Conservation (phyloP, 176 grass and related monocot species). For the Aegilops longissima region DNA sequence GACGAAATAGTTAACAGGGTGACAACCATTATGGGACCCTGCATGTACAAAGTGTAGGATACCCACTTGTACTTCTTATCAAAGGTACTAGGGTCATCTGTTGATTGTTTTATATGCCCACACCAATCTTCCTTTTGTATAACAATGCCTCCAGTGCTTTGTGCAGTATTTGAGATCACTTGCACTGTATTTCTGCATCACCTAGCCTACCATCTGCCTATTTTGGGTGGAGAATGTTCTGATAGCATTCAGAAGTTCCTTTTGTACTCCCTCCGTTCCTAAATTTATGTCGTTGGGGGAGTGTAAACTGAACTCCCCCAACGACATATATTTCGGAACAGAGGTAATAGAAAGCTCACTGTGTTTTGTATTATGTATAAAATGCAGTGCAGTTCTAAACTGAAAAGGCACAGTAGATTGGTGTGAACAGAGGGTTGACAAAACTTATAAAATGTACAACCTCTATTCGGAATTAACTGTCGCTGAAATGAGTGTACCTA, state of each 20-base stretch:
- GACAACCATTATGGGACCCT: neutral
- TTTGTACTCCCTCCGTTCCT: neutral
- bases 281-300: no score
- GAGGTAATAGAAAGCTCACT: neutral
- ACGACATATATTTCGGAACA: no score
- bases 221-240: neutral
- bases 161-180: neutral
- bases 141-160: neutral
- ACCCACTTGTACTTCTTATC: neutral
- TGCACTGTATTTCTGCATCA: slow-evolving; percentile 12
- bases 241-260: neutral
- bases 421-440: neutral
- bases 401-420: neutral
- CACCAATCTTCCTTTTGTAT: neutral
- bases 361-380: neutral
- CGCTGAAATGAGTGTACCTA: no score
- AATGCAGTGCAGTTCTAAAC: neutral
- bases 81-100: neutral
- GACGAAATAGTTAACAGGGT: neutral
- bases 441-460: neutral
- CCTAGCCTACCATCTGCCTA: neutral
- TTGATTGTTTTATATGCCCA: neutral
- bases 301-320: no score
- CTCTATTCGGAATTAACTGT: no score
- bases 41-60: neutral